Base-by-base conservation (phyloP, 345 rosid genomes). In the Pistacia integerrima region DNA sequence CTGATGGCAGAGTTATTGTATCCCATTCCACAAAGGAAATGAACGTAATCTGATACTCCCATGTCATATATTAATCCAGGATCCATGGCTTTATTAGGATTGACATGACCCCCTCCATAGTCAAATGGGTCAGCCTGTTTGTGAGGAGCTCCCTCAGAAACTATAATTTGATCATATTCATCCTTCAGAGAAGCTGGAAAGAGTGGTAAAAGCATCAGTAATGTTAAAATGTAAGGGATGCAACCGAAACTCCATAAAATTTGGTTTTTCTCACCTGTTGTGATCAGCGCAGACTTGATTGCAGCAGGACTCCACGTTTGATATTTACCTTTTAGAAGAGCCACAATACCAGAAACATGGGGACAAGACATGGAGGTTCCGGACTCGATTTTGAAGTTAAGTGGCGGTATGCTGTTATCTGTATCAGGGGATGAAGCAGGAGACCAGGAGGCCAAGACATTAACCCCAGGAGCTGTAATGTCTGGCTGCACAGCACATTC, bases 361-460 rank as follows among this genome's bases (percentile, higher is more conserved):
- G 92, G 92, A 72, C 89, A 85, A 69, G 90, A 73, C 90, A 89
- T 89, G 74, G 92, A 87, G 30, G 90, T 89, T 65, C 92, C 90
- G 0, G 90, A 89, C 62, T 85, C 89, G 3, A 89, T 22, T 30
- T 78, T 79, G 70, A 85, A 89, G 78, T 72, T 74, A 38, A 82
- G 48, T 22, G 76, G 66, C 18, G 69, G n/a, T 7, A 6, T 30
- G 2, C 71, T 62, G 9, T 62, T 59, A 64, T 75, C 67, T 1
- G 59, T 4, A 33, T 4, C 20, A 30, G 25, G 25, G 17, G 80
- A 62, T 17, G 85, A 74, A 62, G 83, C 84, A 14, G 92, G 92
- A 3, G 90, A 82, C 89, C 88, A 89, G 11, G 92, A 80, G 28
- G 90, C 92, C 56, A 87, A 66, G 77, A 89, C 80, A 56, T 84